A percentile compares a stretch with the other conserved stretches of the same genome.
These are phyloP conservation scores for Dipteronia dyeriana DNA, from an alignment of 345 rosid species.

Conservation along the genomic window DNA sequence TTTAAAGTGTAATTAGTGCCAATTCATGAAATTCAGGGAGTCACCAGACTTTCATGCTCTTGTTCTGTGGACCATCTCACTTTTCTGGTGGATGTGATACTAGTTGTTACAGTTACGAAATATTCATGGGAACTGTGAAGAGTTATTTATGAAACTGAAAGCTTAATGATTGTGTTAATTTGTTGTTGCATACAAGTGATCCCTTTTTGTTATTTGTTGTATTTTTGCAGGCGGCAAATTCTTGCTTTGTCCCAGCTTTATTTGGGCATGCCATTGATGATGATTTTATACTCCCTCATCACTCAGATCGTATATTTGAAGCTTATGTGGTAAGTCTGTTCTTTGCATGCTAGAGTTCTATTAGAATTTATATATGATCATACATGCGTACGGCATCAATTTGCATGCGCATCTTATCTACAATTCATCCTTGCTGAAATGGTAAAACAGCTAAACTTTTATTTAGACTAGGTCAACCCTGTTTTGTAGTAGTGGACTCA, in stretches of 20 bases:
- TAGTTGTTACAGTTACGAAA: background rate
- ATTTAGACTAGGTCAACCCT: background rate
- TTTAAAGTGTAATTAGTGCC: background rate
- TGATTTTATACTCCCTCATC: conserved; percentile 91
- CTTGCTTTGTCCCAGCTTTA: conserved; percentile 85
- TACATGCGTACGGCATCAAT: conserved; percentile 3
- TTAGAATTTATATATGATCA: conserved; percentile 4
- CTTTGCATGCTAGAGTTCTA: conserved; percentile 10
- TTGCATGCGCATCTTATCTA: conserved; percentile 16
- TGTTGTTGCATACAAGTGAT: background rate
- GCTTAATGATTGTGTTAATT: conserved; percentile 6
- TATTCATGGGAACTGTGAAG: background rate
- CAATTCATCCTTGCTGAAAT: background rate
- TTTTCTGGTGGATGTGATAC: background rate
- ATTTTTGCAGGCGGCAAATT: conserved; percentile 66
- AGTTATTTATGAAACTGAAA: conserved; percentile 9
- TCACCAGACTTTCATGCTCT: background rate
- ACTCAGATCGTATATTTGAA: conserved; percentile 80
- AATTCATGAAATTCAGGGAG: conserved; percentile 2
- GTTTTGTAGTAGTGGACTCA: background rate
- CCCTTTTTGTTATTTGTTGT: conserved; percentile 3
- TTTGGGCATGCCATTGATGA: conserved; percentile 93
- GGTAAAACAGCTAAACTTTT: background rate
- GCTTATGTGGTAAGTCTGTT: conserved; percentile 62
- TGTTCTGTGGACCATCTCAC: background rate